Evolutionary conservation across 768 basidiomycete genomes (phyloP), one percentile per base, ranked within the genome.

Genomic region (Tulasnella sp.): DNA sequence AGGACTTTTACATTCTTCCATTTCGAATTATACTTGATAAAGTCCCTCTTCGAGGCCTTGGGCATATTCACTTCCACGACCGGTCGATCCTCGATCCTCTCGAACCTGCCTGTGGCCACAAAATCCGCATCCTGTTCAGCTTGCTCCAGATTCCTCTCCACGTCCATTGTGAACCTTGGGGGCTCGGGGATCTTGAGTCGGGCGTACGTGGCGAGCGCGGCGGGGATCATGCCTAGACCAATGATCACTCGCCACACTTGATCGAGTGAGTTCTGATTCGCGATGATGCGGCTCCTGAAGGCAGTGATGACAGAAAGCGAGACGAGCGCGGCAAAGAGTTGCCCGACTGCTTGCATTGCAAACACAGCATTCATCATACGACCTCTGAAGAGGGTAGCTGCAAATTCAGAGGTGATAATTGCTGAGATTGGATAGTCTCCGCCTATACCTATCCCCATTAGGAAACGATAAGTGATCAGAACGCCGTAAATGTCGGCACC

Each of bases 401-500:
- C 65, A 21, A 65, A 65, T 52, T 65, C 65, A 25, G 61, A 62
- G 12, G 63, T 63, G 46, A 65, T 63, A 31, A 55, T 45, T 21
- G 65, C 63, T 3, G 61, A 62, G 17, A 65, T 59, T 5, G 65
- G 65, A 52, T 65, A 61, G 22, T 65, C 64, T n/a, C 63, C 61
- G 15, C 61, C 61, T 22, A 62, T 59, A 10, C 65, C 65, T n/a
- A 65, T 48, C 15, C 75, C 45, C 66, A 77, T 78, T 29, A 91
- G 72, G 73, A 88, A 86, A 12, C 90, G 81, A 60, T 61, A 64
- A 46, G 62, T 27, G 53, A 92, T 75, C 53, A 93, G 73, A 22
- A 78, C 83, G 63, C 84, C 88, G 60, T 90, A 76, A 65, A 92
- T 82, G 63, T 73, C 73, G 51, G 90, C 78, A 5, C 81, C 83